Evolutionary conservation across 352 stramenopile genomes (phyloP).

Genomic region (Pseudoperonospora humuli): DNA sequence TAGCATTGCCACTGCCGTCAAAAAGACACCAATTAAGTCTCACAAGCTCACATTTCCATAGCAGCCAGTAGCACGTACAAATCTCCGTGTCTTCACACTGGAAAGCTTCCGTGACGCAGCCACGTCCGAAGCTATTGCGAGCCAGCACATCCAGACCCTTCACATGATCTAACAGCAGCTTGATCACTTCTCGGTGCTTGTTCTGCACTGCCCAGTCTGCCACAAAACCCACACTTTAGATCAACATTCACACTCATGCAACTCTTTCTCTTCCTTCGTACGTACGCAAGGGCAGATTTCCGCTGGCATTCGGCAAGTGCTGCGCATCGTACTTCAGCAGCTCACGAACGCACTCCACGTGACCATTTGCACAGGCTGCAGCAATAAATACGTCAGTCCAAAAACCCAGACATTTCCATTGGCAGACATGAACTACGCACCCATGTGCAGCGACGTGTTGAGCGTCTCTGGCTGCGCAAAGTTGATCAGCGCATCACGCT

Average conservation of each 20-base stretch:
- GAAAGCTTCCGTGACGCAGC: conserved; percentile 79
- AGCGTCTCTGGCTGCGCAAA: conserved; percentile 64
- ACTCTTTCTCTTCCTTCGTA: background rate
- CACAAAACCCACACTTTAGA: conserved; percentile 4
- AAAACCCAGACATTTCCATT: too few species aligned
- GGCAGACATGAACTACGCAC: too few species aligned
- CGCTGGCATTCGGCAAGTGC: conserved; percentile 62
- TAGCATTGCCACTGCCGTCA: conserved; percentile 45
- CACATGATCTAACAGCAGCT: conserved; percentile 57
- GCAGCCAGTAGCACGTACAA: conserved; percentile 26
- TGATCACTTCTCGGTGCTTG: conserved; percentile 73
- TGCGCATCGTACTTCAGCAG: conserved; percentile 45
- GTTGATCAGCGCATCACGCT: conserved; percentile 43
- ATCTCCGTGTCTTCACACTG: conserved; percentile 81
- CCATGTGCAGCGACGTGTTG: conserved; percentile 84
- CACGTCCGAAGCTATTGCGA: conserved; percentile 75
- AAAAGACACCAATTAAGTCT: conserved; percentile 1
- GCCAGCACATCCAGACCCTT: conserved; percentile 73
- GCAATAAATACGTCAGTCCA: background rate
- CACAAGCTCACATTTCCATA: conserved; percentile 1
- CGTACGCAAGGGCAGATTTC: conserved; percentile 73
- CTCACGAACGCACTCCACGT: conserved; percentile 50
- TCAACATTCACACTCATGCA: background rate
- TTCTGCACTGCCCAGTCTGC: conserved; percentile 86
- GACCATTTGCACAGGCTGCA: conserved; percentile 73